Percentiles rank a stretch among this genome's conserved stretches.
Conservation (phyloP, 2,329 filamentous ascomycete genomes). For the Sarocladiaceae sp. region DNA sequence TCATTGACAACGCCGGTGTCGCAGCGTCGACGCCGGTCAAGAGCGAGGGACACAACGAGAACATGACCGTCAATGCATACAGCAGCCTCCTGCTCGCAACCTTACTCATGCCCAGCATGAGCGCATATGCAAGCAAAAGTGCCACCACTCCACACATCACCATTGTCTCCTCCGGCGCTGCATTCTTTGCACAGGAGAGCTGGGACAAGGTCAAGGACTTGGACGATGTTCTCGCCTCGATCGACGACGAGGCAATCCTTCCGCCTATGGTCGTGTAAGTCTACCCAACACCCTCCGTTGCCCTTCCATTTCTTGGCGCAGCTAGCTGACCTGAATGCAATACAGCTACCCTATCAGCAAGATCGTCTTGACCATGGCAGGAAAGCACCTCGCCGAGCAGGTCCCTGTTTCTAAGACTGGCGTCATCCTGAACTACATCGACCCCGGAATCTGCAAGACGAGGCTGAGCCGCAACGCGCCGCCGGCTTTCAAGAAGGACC, state of each 20-base stretch:
- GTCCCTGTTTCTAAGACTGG: slow-evolving; percentile 20
- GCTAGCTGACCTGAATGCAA: background rate
- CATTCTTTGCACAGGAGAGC: slow-evolving; percentile 10
- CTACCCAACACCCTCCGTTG: background rate
- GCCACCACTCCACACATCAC: slow-evolving; percentile 29
- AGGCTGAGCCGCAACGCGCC: slow-evolving; percentile 12
- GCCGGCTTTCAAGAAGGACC: background rate
- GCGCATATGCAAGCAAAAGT: slow-evolving; percentile 24
- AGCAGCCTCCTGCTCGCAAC: slow-evolving; percentile 38
- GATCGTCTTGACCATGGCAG: slow-evolving; percentile 19
- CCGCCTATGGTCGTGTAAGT: background rate
- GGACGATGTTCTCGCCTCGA: background rate
- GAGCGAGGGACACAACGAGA: slow-evolving; percentile 8
- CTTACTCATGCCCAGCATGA: slow-evolving; percentile 35
- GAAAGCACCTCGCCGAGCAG: slow-evolving; percentile 20
- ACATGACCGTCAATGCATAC: slow-evolving; percentile 10
- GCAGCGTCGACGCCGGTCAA: slow-evolving; percentile 11
- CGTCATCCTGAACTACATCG: slow-evolving; percentile 24
- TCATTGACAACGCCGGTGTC: slow-evolving; percentile 29
- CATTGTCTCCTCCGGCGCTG: slow-evolving; percentile 31
- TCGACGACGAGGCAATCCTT: slow-evolving; percentile 3
- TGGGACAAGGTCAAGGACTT: slow-evolving; percentile 3
- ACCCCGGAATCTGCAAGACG: slow-evolving; percentile 24
- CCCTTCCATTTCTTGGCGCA: too few species aligned
- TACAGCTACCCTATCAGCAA: slow-evolving; percentile 21